A percentile compares a stretch with the other conserved stretches of the same genome.
Conservation (phyloP, 345 rosid genomes). For the Microcos paniculata region DNA sequence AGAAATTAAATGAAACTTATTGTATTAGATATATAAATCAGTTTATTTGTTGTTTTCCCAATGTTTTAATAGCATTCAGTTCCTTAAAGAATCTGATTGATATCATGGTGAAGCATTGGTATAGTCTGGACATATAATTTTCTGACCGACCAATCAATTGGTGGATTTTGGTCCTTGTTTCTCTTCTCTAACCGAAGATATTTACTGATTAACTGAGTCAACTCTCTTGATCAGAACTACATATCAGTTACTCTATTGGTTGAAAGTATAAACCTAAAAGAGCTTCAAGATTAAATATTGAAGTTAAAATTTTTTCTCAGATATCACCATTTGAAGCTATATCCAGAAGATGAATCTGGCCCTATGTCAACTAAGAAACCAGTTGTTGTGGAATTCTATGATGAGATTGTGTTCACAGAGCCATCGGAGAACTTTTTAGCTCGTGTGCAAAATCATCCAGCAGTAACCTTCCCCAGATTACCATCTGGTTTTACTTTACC, state of each 20-base stretch:
- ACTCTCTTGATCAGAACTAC: neutral
- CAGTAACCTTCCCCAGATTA: conserved; percentile 55
- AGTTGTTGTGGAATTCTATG: conserved; percentile 61
- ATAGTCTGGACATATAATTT: neutral
- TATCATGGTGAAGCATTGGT: neutral
- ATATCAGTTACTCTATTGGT: neutral
- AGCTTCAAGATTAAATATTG: neutral
- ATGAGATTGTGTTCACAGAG: conserved; percentile 71
- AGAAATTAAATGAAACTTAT: neutral
- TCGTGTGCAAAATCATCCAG: conserved; percentile 69
- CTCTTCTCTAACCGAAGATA: neutral
- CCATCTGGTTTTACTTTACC: conserved; percentile 59
- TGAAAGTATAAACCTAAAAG: neutral
- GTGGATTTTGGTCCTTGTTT: neutral
- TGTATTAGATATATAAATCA: neutral
- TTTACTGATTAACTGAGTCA: neutral
- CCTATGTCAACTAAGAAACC: conserved; percentile 68
- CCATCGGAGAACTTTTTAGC: conserved; percentile 62
- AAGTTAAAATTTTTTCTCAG: conserved; percentile 29
- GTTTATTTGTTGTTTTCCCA: neutral
- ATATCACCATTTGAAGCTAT: conserved; percentile 60
- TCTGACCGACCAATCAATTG: neutral
- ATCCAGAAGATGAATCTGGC: conserved; percentile 64
- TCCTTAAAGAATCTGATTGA: neutral
- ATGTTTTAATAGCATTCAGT: too few species aligned